These are phyloP conservation scores for Pleodorina starrii DNA, from an alignment of 139 green algal genomes.

Conservation along the genomic window DNA sequence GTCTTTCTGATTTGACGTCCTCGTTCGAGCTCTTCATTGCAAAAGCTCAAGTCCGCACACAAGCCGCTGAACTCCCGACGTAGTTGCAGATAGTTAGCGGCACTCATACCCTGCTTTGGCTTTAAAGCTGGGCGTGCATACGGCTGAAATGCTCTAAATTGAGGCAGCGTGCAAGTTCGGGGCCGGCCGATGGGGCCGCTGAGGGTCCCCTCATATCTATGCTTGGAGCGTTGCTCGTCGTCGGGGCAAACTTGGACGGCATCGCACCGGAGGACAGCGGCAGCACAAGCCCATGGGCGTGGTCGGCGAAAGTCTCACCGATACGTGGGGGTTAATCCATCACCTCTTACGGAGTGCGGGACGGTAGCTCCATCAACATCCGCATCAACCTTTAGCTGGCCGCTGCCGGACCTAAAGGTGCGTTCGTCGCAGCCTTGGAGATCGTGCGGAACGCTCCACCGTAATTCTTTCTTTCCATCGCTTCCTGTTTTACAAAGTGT, in stretches of 20 bases:
- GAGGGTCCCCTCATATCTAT: neutral
- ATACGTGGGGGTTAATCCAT: neutral
- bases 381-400: neutral
- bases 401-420: neutral
- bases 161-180: neutral
- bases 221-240: slow-evolving; percentile 4
- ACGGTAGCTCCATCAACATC: neutral
- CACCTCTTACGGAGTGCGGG: neutral
- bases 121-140: too few relatives aligned
- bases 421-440: neutral
- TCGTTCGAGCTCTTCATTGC: too few relatives aligned
- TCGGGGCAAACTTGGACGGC: neutral
- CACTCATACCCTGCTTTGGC: too few relatives aligned
- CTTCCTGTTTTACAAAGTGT: too few relatives aligned
- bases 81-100: too few relatives aligned
- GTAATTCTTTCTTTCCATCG: too few relatives aligned
- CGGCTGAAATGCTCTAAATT: slow-evolving; percentile 10
- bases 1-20: too few relatives aligned
- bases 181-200: slow-evolving; percentile 10
- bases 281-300: neutral
- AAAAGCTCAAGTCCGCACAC: too few relatives aligned
- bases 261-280: neutral
- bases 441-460: too few relatives aligned
- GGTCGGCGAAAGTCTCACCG: neutral
- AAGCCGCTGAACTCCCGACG: too few relatives aligned